phyloP scores from a whole-genome alignment of 805 yeast species.

The Saccharomycopsis capsularis region DNA sequence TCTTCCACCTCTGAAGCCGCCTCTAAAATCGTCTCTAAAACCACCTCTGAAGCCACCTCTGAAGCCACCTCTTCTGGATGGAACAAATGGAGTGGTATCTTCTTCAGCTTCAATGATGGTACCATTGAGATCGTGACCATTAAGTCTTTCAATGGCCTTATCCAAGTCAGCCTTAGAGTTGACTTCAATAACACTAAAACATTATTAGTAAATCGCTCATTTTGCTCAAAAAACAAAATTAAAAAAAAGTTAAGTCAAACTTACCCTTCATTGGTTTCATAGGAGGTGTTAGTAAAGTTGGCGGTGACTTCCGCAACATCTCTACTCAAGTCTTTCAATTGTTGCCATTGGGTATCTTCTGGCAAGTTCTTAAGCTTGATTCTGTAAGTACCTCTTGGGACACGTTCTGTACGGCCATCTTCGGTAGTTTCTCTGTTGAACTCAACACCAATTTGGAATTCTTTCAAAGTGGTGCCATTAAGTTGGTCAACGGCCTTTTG shows the following conservation, averaged over 20 bases:
- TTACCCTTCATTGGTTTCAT: constrained; percentile 8
- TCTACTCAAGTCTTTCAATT: constrained; percentile 82
- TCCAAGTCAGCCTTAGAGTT: constrained; percentile 65
- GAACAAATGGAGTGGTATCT: constrained; percentile 32
- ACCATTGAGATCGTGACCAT: constrained; percentile 67
- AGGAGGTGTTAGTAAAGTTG: constrained; percentile 15
- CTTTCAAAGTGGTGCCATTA: constrained; percentile 62
- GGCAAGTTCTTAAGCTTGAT: constrained; percentile 64
- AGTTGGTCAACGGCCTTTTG: constrained; percentile 67
- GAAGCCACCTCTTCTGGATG: constrained; percentile 28
- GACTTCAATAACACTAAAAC: constrained; percentile 49
- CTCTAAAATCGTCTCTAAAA: constrained; percentile 32
- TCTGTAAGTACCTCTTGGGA: constrained; percentile 64
- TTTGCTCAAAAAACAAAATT: no score
- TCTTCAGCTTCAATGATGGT: constrained; percentile 28
- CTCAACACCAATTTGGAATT: constrained; percentile 40
- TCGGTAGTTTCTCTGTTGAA: constrained; percentile 28
- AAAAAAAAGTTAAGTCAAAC: no score
- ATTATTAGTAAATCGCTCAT: constrained; percentile 35
- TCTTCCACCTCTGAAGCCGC: constrained; percentile 35
- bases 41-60: constrained; percentile 27
- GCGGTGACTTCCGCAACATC: constrained; percentile 38
- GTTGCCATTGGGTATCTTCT: constrained; percentile 79
- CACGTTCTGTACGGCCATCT: constrained; percentile 8
- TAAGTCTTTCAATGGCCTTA: constrained; percentile 66